Conservation (phyloP, 2,329 filamentous ascomycete species). For the Epichloe amarillans region DNA sequence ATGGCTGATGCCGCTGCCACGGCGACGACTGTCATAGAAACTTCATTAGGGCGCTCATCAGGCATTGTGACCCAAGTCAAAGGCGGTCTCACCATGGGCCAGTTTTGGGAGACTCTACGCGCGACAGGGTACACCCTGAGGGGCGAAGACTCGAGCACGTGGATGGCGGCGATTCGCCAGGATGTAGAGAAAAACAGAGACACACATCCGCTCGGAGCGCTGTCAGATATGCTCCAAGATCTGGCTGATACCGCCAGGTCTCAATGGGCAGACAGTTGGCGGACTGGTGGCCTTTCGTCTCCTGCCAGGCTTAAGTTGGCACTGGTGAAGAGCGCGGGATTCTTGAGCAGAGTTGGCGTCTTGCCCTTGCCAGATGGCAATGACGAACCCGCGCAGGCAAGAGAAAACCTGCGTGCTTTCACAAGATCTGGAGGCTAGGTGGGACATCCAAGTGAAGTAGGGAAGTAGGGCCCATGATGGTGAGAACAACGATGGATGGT, state of each 20-base stretch:
- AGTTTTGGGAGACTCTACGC: slow-evolving; percentile 3
- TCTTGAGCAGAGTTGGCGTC: neutral
- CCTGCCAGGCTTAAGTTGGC: slow-evolving; percentile 1
- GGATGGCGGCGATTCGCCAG: neutral
- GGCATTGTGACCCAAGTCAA: neutral
- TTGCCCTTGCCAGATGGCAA: too few species aligned
- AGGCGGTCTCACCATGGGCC: slow-evolving; percentile 2
- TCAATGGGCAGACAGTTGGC: neutral
- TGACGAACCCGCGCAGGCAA: too few species aligned
- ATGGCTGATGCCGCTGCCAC: slow-evolving; percentile 6
- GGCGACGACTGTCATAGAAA: slow-evolving; percentile 5
- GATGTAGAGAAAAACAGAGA: slow-evolving; percentile 4
- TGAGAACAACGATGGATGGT: too few species aligned
- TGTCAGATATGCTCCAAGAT: slow-evolving; percentile 3
- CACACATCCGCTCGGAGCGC: slow-evolving; percentile 4
- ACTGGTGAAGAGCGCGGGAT: slow-evolving; percentile 1
- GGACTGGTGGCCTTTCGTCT: neutral
- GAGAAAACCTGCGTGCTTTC: too few species aligned
- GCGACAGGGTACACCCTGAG: neutral
- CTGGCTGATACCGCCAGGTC: neutral
- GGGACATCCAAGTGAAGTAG: too few species aligned
- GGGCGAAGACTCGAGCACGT: neutral
- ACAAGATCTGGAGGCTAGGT: too few species aligned
- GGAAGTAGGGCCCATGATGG: too few species aligned
- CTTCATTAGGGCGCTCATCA: neutral